phyloP scores from a whole-genome alignment of 305 asterid genomes.

The Fraxinus floribunda region DNA sequence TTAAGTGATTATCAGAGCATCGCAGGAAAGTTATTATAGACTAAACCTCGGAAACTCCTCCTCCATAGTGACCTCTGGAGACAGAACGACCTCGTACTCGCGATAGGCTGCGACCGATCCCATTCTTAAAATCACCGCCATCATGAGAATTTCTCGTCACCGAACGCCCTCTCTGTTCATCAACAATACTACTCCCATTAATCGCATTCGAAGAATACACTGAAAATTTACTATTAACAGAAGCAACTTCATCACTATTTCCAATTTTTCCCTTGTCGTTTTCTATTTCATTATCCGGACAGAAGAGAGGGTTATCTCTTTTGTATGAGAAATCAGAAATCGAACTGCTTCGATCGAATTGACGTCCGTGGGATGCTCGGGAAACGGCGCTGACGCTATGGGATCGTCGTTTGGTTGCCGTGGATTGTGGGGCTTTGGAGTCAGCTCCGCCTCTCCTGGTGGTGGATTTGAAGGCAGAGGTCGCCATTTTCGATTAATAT shows the following conservation, averaged over 20 bases:
- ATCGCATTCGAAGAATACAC: slow-evolving; percentile 10
- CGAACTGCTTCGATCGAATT: slow-evolving; percentile 14
- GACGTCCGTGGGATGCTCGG: slow-evolving; percentile 33
- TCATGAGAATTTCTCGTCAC: slow-evolving; percentile 38
- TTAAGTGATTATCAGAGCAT: not conserved
- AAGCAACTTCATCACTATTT: slow-evolving; percentile 10
- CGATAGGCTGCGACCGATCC: slow-evolving; percentile 82
- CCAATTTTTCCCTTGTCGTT: not conserved
- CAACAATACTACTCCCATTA: slow-evolving; percentile 8
- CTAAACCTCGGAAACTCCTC: slow-evolving; percentile 52
- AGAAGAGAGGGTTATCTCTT: slow-evolving; percentile 79
- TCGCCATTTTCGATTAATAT: slow-evolving; percentile 39
- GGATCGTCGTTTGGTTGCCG: slow-evolving; percentile 47
- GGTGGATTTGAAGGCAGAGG: slow-evolving; percentile 69
- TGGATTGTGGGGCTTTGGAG: slow-evolving; percentile 39
- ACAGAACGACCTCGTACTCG: slow-evolving; percentile 61
- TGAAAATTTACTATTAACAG: not conserved
- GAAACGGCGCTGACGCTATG: slow-evolving; percentile 71
- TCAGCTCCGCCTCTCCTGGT: slow-evolving; percentile 55
- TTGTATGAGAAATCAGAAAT: slow-evolving; percentile 60
- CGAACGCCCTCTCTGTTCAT: slow-evolving; percentile 65
- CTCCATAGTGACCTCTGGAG: slow-evolving; percentile 40
- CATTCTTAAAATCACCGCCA: slow-evolving; percentile 36
- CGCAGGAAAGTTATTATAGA: not conserved
- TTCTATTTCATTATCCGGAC: slow-evolving; percentile 29